Percentiles rank a stretch among this genome's conserved stretches.
Evolutionary conservation across 768 basidiomycete species (phyloP).

Genomic region (Boletus subcaerulescens): DNA sequence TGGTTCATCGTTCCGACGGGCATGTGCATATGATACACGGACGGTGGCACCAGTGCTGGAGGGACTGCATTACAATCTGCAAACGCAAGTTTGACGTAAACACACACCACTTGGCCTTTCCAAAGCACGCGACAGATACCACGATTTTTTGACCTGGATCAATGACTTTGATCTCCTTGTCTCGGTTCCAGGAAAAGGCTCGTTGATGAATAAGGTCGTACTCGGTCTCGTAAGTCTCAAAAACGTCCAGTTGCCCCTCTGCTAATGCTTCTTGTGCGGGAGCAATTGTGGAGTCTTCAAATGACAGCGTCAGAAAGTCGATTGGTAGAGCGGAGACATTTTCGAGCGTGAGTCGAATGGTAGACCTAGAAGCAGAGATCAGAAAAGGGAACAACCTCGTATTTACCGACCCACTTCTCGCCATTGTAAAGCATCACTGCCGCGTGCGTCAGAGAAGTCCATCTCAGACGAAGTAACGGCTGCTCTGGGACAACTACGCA

Average conservation of each 20-base stretch:
- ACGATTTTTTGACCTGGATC: slow-evolving; percentile 68
- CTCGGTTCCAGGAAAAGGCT: slow-evolving; percentile 70
- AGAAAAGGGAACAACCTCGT: neutral
- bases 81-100: slow-evolving; percentile 10
- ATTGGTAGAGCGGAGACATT: slow-evolving; percentile 82
- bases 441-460: slow-evolving; percentile 89
- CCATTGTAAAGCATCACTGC: slow-evolving; percentile 95
- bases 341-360: slow-evolving; percentile 82
- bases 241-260: slow-evolving; percentile 77
- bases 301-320: slow-evolving; percentile 81
- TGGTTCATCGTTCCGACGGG: slow-evolving; percentile 42
- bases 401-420: slow-evolving; percentile 60
- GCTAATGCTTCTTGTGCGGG: slow-evolving; percentile 73
- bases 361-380: slow-evolving; percentile 51
- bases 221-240: slow-evolving; percentile 90
- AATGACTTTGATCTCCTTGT: slow-evolving; percentile 47
- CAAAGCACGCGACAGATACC: slow-evolving; percentile 71
- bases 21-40: slow-evolving; percentile 78
- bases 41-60: slow-evolving; percentile 73
- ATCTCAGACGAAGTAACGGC: slow-evolving; percentile 80
- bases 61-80: neutral
- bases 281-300: slow-evolving; percentile 86
- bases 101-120: slow-evolving; percentile 91
- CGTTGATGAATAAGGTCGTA: slow-evolving; percentile 73
- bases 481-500: slow-evolving; percentile 85